Percentiles rank a stretch among this genome's conserved stretches.
Conservation (phyloP, 2,329 filamentous ascomycete species). For the Fusarium irregulare region DNA sequence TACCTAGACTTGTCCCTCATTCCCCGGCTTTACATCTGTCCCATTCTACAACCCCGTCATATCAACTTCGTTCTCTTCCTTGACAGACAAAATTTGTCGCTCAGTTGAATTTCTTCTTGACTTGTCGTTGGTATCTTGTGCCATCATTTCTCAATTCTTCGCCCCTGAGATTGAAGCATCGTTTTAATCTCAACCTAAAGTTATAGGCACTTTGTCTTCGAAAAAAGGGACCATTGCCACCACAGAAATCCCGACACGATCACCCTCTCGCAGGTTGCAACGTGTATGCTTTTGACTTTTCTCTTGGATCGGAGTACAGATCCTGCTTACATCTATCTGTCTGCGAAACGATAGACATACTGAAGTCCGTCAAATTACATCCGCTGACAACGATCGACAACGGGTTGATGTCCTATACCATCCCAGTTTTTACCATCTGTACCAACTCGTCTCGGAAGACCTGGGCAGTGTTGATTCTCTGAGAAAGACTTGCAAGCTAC, state of each 20-base stretch:
- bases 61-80: slow-evolving; percentile 35
- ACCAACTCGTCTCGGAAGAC: slow-evolving; percentile 7
- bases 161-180: background rate
- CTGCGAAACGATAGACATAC: slow-evolving; percentile 8
- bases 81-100: slow-evolving; percentile 28
- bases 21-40: slow-evolving; percentile 38
- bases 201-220: slow-evolving; percentile 2
- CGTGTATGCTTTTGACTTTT: slow-evolving; percentile 10
- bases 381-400: slow-evolving; percentile 2
- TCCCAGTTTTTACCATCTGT: background rate
- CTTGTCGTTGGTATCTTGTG: slow-evolving; percentile 7
- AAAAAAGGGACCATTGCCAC: slow-evolving; percentile 15
- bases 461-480: background rate
- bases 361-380: background rate
- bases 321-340: slow-evolving; percentile 8
- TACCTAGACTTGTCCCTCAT: slow-evolving; percentile 35
- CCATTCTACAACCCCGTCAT: slow-evolving; percentile 42
- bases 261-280: slow-evolving; percentile 16
- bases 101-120: slow-evolving; percentile 18
- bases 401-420: background rate
- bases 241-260: slow-evolving; percentile 15
- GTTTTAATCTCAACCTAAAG: slow-evolving; percentile 15
- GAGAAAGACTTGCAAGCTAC: slow-evolving; percentile 6
- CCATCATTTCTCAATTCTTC: slow-evolving; percentile 9
- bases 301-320: slow-evolving; percentile 5